Percentiles rank a stretch among this genome's conserved stretches.
Evolutionary conservation across 2,329 filamentous ascomycete species (phyloP).

Genomic region (Claviceps arundinis): DNA sequence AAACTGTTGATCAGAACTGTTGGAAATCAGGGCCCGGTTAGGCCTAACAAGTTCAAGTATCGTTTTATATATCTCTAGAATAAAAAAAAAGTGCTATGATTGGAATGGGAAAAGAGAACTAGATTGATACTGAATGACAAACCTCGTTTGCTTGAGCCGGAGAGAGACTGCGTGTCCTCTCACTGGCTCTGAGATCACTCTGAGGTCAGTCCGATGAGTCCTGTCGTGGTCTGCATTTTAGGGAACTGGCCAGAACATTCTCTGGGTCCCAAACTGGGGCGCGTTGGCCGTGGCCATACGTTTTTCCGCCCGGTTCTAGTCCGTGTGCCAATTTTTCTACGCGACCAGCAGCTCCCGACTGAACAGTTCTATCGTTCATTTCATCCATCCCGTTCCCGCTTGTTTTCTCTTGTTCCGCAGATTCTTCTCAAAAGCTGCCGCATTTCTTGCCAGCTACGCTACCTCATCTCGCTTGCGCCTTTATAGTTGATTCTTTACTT

Average conservation of each 20-base stretch:
- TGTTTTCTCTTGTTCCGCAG: slow-evolving; percentile 5
- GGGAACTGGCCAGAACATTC: slow-evolving; percentile 8
- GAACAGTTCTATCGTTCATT: slow-evolving; percentile 5
- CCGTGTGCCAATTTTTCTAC: slow-evolving; percentile 28
- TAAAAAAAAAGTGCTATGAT: not conserved
- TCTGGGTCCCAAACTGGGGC: slow-evolving; percentile 5
- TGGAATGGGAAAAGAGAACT: not conserved
- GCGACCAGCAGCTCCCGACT: slow-evolving; percentile 7
- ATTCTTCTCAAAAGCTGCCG: slow-evolving; percentile 3
- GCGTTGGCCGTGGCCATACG: slow-evolving; percentile 13
- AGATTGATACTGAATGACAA: not conserved
- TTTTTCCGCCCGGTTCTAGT: slow-evolving; percentile 23
- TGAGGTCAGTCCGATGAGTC: too few relatives aligned
- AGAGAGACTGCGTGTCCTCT: not conserved
- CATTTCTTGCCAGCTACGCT: slow-evolving; percentile 10
- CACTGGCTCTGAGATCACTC: too few relatives aligned
- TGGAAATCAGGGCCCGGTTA: not conserved
- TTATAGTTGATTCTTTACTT: slow-evolving; percentile 15
- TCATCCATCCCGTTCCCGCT: not conserved
- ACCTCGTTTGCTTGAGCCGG: not conserved
- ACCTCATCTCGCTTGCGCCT: slow-evolving; percentile 13
- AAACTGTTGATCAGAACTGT: not conserved
- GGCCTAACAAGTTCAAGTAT: not conserved
- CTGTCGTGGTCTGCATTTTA: too few relatives aligned
- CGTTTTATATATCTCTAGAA: too few relatives aligned